Evolutionary conservation across 305 asterid species (phyloP).

Genomic region (Coffea humblotiana): DNA sequence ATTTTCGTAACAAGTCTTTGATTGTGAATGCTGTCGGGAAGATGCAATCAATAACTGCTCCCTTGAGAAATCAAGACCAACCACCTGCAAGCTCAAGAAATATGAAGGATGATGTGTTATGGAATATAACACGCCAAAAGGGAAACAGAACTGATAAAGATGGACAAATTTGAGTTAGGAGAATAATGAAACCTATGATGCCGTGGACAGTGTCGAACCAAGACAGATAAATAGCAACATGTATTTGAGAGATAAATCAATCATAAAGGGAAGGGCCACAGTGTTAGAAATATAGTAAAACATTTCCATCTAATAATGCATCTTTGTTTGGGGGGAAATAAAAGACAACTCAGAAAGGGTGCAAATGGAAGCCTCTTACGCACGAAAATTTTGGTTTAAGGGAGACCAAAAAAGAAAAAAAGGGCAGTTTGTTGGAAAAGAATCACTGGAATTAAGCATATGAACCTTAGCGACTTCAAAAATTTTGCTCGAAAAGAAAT

Average conservation of each 20-base stretch:
- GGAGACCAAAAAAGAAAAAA: too few species aligned
- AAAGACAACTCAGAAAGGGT: not conserved
- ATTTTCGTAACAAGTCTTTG: slow-evolving; percentile 70
- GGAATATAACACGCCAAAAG: not conserved
- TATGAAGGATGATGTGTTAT: not conserved
- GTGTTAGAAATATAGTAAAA: not conserved
- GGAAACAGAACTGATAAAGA: not conserved
- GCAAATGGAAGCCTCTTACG: not conserved
- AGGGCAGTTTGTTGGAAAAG: too few species aligned
- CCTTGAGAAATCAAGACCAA: slow-evolving; percentile 86
- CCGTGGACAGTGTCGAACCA: not conserved
- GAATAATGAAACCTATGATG: not conserved
- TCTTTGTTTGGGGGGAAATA: too few species aligned
- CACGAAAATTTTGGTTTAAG: not conserved
- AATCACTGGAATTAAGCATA: not conserved
- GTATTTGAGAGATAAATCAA: not conserved
- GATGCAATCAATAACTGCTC: slow-evolving; percentile 75
- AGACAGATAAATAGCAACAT: not conserved
- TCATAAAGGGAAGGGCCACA: not conserved
- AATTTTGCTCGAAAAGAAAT: not conserved
- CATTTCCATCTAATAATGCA: not conserved
- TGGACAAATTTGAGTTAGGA: not conserved
- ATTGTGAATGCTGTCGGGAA: slow-evolving; percentile 55
- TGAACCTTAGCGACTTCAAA: not conserved
- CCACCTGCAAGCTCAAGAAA: slow-evolving; percentile 46